Base-by-base conservation (phyloP, 2,329 filamentous ascomycete genomes). In the Pyrenophora seminiperda region DNA sequence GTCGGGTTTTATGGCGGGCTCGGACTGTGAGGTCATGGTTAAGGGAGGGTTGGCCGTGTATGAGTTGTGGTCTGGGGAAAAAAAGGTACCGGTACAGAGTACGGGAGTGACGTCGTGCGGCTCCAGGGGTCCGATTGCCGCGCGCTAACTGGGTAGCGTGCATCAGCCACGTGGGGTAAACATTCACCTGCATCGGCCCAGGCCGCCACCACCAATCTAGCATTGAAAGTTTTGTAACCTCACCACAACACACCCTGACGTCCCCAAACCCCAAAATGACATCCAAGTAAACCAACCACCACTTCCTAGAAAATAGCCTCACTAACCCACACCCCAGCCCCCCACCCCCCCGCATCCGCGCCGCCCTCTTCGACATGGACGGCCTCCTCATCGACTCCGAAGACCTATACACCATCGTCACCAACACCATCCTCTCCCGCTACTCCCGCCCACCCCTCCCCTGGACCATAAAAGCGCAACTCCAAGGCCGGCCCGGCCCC, bases 301-400 rank as follows among this genome's bases (percentile, higher is more conserved):
- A n/a, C n/a, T n/a, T n/a, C n/a, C n/a, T n/a, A n/a, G n/a, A n/a
- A n/a, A n/a, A n/a, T n/a, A n/a, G n/a, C n/a, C n/a, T n/a, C n/a
- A n/a, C n/a, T n/a, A n/a, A n/a, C n/a, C n/a, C n/a, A n/a, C n/a
- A n/a, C 24, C 9, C 5, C 14, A 58, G 58, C 34, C 61, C 55
- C 53, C 57, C 63, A 47, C 64, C 70, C 86, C 91, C 73, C 88
- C 90, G 15, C 85, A 81, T 97, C 51, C 84, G 91, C 62, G 94
- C 93, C 62, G 97, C 92, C 75, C 86, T 99, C 59, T 97, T 99
- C 73, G 94, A 99, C 79, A 97, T 97, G 92, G 94, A 99, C 75
- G 94, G 94, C 53, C 87, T 99, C 29, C 84, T 99, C 15, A 89
- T 99, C 70, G 87, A 97, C 75, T 91, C 90, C 27, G 94, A 97